Evolutionary conservation across 208 protist genomes (phyloP).

Genomic region (Trypanosoma theileri): DNA sequence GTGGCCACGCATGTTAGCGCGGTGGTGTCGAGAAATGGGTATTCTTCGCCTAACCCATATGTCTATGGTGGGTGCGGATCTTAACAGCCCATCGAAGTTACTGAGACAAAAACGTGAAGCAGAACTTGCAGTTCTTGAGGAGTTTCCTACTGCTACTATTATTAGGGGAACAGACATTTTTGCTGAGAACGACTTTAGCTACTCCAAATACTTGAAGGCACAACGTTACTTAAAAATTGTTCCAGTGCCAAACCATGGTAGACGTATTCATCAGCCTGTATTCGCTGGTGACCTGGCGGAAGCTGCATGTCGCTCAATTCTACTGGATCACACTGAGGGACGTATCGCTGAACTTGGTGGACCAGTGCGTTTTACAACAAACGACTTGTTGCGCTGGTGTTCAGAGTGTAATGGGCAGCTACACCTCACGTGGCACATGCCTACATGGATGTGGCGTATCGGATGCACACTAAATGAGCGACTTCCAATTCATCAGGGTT

Average conservation of each 20-base stretch:
- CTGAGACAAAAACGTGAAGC: conserved; percentile 85
- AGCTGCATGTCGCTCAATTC: conserved; percentile 75
- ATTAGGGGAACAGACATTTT: conserved; percentile 89
- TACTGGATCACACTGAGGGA: conserved; percentile 90
- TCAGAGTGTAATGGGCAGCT: conserved; percentile 77
- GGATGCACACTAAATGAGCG: conserved; percentile 77
- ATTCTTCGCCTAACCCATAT: conserved; percentile 86
- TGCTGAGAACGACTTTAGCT: conserved; percentile 84
- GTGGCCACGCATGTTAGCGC: conserved; percentile 89
- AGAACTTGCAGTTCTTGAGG: conserved; percentile 86
- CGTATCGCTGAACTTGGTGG: conserved; percentile 90
- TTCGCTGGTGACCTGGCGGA: conserved; percentile 88
- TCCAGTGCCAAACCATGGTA: conserved; percentile 79
- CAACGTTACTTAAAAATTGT: conserved; percentile 84
- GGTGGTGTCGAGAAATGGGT: conserved; percentile 85
- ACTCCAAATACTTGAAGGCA: conserved; percentile 89
- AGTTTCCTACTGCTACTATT: conserved; percentile 91
- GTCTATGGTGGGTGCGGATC: conserved; percentile 89
- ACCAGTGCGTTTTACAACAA: conserved; percentile 88
- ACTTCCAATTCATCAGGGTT: conserved; percentile 68
- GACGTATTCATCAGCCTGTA: conserved; percentile 88
- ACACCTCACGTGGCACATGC: conserved; percentile 69
- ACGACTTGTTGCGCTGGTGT: conserved; percentile 86
- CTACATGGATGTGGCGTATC: conserved; percentile 72
- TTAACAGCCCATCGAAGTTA: conserved; percentile 83